phyloP scores from a whole-genome alignment of 192 early-diverging fungal genomes.

The Entrophospora sp. region DNA sequence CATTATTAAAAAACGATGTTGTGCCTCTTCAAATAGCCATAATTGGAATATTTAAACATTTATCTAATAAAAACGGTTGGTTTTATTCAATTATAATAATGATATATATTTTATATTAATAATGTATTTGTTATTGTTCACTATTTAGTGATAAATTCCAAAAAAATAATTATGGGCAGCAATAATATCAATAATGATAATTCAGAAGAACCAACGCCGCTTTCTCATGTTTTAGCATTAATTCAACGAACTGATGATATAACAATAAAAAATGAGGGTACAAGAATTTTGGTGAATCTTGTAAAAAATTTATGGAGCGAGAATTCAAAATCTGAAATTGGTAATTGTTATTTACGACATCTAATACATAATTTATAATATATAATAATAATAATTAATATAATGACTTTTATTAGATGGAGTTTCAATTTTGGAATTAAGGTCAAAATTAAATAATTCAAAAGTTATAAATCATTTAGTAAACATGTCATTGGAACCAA shows the following conservation, averaged over 20 bases:
- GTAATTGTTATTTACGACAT: neutral
- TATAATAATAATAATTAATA: neutral
- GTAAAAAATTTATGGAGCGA: slow-evolving; percentile 42
- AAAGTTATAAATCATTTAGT: slow-evolving; percentile 31
- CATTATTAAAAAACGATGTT: slow-evolving; percentile 42
- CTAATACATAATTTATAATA: neutral
- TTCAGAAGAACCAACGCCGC: slow-evolving; percentile 17
- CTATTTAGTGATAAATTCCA: slow-evolving; percentile 7
- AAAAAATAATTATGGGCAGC: slow-evolving; percentile 2
- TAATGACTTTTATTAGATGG: slow-evolving; percentile 4
- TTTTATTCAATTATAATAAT: neutral
- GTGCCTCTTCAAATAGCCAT: slow-evolving; percentile 43
- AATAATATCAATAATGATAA: neutral
- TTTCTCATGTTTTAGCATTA: slow-evolving; percentile 30
- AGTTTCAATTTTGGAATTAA: slow-evolving; percentile 24
- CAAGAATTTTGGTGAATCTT: slow-evolving; percentile 40
- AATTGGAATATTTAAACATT: slow-evolving; percentile 46
- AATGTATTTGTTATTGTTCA: neutral
- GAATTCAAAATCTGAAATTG: slow-evolving; percentile 5
- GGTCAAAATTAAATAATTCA: slow-evolving; percentile 27
- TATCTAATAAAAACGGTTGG: slow-evolving; percentile 34
- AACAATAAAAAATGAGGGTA: slow-evolving; percentile 43
- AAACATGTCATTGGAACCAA: slow-evolving; percentile 40
- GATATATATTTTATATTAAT: neutral
- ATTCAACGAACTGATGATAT: slow-evolving; percentile 42